Base-by-base conservation (phyloP, 2,329 filamentous ascomycete genomes). In the Aspergillus sp. region DNA sequence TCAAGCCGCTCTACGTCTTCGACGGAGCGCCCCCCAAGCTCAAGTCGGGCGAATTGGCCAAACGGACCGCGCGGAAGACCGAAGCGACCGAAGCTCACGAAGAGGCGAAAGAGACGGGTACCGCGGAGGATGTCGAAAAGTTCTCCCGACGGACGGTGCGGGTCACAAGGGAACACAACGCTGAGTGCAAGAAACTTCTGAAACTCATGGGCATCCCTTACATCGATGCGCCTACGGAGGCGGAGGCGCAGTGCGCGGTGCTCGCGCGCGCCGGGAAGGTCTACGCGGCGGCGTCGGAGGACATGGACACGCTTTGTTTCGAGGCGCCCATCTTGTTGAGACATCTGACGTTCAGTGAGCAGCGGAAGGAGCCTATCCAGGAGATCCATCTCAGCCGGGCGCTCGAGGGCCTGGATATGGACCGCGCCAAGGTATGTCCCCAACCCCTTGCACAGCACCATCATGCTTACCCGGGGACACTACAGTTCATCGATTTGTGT, bases 261-360 rank as follows among this genome's bases (percentile, higher is more conserved):
- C 80, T 99, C 56, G 94, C 94, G 1, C 81, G 88, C 56, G 92
- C 89, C 4, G 93, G 91, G 34, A 97, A 97, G 76, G 94, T 99
- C 47, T 99, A 95, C 70, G 94, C 92, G 3, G 94, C 94, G 17
- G 94, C 94, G 2, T 96, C 89, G 59, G 94, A 99, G 75, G 94
- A 99, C 75, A 99, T 99, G 94, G 94, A 99, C 69, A 99, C 94
- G 0, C 78, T 99, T 50, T 97, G 93, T 66, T 99, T 99, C 73
- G 86, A 97, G 65, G 82, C 92, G 47, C 94, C 94, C 0, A 92
- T 99, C 54, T 77, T 99, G 44, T 77, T 99, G 58, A 84, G 94
- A 46, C 92, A 99, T 74, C 82, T 99, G 58, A 99, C 94, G 2
- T 97, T 97, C 72, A 95, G 91, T 68, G 94, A 99, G 78, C 91